Evolutionary conservation across 2,329 filamentous ascomycete species (phyloP), one percentile per base, ranked within the genome.

Genomic region (Trichoderma sp.): DNA sequence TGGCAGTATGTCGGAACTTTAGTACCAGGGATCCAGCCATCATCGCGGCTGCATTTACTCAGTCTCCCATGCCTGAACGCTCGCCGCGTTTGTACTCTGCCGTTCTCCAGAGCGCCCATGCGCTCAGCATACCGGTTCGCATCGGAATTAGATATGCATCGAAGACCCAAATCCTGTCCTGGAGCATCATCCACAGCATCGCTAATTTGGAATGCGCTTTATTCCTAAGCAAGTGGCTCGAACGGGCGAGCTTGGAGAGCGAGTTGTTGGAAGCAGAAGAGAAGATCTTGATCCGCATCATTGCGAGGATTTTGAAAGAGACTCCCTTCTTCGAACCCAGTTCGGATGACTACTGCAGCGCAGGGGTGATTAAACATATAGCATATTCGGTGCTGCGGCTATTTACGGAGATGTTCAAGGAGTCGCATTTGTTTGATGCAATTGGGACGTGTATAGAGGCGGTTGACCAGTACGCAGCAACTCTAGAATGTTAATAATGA

Each of bases 71-170:
- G 53, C 63, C 63, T 3, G 53, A 66, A n/a, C 63, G 63, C n/a
- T 66, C 63, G n/a, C 63, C 63, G n/a, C 63, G 63, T 16, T n/a
- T 66, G 2, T 66, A 66, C 24, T 66, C 63, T 27, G 63, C 63
- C 2, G 53, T 66, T 58, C 40, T 66, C 8, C 63, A 66, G 40
- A 66, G 63, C 19, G 63, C 53, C 40, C 63, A 66, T 24, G 63
- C 63, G 7, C 63, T 66, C 27, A 66, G 63, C 37, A 66, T 66
- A 27, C 63, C 63, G 8, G 63, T 66, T 14, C 63, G 63, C 8
- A 66, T 66, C 19, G 63, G 63, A 14, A 57, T 66, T 4, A 58
- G 35, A 35, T 66, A 66, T 35, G 63, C 63, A 16, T 58, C 63
- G 3, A 66, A 66, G 27, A 58, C 63, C 2, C 63, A 66, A 40